Conservation (phyloP, 1,284 basidiomycete genomes). For the Pseudozyma hubeiensis region DNA sequence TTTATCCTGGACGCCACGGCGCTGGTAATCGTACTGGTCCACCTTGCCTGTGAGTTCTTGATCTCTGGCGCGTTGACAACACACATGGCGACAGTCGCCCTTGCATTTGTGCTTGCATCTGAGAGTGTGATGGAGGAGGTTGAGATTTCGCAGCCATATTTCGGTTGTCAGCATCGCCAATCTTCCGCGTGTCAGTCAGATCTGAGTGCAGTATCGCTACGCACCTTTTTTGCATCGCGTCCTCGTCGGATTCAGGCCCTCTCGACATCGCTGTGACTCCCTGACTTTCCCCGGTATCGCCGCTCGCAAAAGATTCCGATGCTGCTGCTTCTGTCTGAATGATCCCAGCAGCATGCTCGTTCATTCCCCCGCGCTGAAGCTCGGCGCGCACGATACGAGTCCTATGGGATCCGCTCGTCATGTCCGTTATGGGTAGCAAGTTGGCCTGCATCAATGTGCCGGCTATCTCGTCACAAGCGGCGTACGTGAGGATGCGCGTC, state of each 20-base stretch:
- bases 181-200: too few species aligned
- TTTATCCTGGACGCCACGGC: conserved; percentile 3
- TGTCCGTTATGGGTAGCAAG: conserved; percentile 31
- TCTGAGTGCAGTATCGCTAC: neutral
- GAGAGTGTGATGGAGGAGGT: neutral
- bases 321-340: neutral
- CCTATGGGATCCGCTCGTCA: conserved; percentile 31
- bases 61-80: conserved; percentile 49
- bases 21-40: conserved; percentile 14
- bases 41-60: conserved; percentile 5
- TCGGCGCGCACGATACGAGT: conserved; percentile 23
- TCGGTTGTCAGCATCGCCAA: neutral
- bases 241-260: conserved; percentile 7
- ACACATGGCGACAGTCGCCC: conserved; percentile 62
- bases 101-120: conserved; percentile 60
- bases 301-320: neutral
- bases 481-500: conserved; percentile 54
- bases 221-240: conserved; percentile 38
- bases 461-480: conserved; percentile 50
- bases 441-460: conserved; percentile 37
- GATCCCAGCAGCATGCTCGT: neutral
- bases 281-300: neutral
- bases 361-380: conserved; percentile 6
- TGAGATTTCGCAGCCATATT: too few species aligned
- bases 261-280: neutral